These are phyloP conservation scores for Globisporangium irregulare DNA, from an alignment of 352 stramenopile genomes.

Conservation along the genomic window DNA sequence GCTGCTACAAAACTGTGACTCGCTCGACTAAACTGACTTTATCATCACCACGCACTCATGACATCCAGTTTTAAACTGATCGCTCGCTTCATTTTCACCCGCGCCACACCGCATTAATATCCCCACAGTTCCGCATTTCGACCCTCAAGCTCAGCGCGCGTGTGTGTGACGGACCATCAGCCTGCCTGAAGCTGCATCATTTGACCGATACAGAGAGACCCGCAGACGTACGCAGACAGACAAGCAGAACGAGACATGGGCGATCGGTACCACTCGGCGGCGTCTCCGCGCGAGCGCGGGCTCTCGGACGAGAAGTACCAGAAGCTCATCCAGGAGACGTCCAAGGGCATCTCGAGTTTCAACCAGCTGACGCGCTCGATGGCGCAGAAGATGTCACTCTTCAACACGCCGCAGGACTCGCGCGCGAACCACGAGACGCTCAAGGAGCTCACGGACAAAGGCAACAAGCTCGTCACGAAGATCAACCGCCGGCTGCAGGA, in stretches of 20 bases:
- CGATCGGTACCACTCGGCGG: slow-evolving; percentile 58
- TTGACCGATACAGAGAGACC: not conserved
- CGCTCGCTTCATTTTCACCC: not conserved
- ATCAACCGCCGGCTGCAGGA: slow-evolving; percentile 77
- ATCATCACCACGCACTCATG: not conserved
- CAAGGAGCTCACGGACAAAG: slow-evolving; percentile 79
- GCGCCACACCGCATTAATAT: not conserved
- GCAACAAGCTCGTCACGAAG: slow-evolving; percentile 76
- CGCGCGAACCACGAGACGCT: slow-evolving; percentile 79
- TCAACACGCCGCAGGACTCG: slow-evolving; percentile 80
- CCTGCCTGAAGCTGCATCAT: not conserved
- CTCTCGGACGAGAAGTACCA: slow-evolving; percentile 62
- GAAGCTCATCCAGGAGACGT: slow-evolving; percentile 79
- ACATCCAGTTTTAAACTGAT: not conserved
- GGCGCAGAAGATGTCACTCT: slow-evolving; percentile 85
- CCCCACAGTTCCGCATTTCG: not conserved
- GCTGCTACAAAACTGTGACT: not conserved
- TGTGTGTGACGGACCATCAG: not conserved
- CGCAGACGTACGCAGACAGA: not conserved
- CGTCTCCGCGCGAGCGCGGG: slow-evolving; percentile 44
- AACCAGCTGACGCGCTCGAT: slow-evolving; percentile 84
- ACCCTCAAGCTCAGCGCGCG: not conserved
- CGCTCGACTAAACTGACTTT: not conserved
- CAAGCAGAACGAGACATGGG: slow-evolving; percentile 32
- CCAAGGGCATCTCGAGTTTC: slow-evolving; percentile 84